phyloP scores from a whole-genome alignment of 805 yeast genomes.

The Ogataea sp. region DNA sequence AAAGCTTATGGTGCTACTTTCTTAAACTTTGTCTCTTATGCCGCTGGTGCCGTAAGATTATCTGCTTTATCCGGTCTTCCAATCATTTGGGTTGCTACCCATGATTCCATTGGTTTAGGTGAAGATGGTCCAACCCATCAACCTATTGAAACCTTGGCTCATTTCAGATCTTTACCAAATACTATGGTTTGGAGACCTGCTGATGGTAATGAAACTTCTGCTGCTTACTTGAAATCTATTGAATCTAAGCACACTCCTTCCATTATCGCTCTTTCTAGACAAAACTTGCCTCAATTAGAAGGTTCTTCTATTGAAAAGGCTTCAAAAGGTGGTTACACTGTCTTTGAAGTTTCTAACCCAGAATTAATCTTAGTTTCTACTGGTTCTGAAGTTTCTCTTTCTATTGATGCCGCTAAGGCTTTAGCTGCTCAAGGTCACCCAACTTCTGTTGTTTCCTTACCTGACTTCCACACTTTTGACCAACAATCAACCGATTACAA shows the following conservation, averaged over 20 bases:
- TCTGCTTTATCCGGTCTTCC: constrained; percentile 80
- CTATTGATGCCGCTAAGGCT: constrained; percentile 74
- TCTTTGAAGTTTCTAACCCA: constrained; percentile 48
- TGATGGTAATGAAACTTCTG: constrained; percentile 84
- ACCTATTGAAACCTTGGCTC: constrained; percentile 85
- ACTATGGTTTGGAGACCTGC: constrained; percentile 87
- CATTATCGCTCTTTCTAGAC: constrained; percentile 74
- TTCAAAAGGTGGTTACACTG: constrained; percentile 86
- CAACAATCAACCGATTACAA: constrained; percentile 72
- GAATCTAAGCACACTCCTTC: constrained; percentile 60
- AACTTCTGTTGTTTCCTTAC: constrained; percentile 83
- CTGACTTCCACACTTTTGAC: constrained; percentile 89
- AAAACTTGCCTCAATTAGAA: constrained; percentile 85
- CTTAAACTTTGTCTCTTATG: constrained; percentile 83
- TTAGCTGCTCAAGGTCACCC: constrained; percentile 58
- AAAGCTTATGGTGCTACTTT: constrained; percentile 95
- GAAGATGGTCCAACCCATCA: constrained; percentile 94
- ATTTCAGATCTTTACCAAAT: constrained; percentile 80
- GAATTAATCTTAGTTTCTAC: constrained; percentile 79
- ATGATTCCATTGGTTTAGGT: constrained; percentile 86
- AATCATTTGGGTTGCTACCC: constrained; percentile 81
- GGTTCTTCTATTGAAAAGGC: constrained; percentile 92
- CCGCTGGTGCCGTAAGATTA: constrained; percentile 82
- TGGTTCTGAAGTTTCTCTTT: constrained; percentile 87
- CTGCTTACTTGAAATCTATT: constrained; percentile 66